Conservation (phyloP, 1,139 yeast species). For the Eremothecium gossypii region DNA sequence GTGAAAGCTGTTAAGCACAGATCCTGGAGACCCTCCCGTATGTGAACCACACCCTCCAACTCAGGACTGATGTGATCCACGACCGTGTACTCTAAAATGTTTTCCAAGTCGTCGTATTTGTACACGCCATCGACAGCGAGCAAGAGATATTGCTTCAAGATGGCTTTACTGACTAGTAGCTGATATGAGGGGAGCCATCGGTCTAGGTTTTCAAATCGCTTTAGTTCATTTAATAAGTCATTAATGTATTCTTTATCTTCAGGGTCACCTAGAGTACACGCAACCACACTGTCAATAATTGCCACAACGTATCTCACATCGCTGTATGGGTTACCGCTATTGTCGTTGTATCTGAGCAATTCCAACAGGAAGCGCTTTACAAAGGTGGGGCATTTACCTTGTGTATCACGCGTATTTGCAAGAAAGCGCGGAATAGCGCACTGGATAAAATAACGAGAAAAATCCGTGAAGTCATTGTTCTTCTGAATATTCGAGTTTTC, state of each 20-base stretch:
- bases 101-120: conserved; percentile 37
- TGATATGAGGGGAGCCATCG: conserved; percentile 79
- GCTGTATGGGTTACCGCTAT: conserved; percentile 64
- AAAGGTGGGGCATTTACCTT: conserved; percentile 59
- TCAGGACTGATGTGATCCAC: conserved; percentile 7
- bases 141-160: conserved; percentile 45
- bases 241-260: conserved; percentile 32
- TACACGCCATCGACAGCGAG: conserved; percentile 53
- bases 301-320: conserved; percentile 62
- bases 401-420: conserved; percentile 48
- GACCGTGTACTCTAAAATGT: conserved; percentile 32
- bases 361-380: conserved; percentile 59
- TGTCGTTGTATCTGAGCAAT: conserved; percentile 75
- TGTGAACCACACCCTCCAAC: conserved; percentile 9
- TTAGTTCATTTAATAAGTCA: conserved; percentile 50
- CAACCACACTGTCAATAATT: conserved; percentile 49
- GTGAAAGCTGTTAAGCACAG: conserved; percentile 62
- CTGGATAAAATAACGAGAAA: conserved; percentile 57
- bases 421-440: conserved; percentile 59
- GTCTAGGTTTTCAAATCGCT: conserved; percentile 71
- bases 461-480: conserved; percentile 71
- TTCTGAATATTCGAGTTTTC: conserved; percentile 56
- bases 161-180: conserved; percentile 45
- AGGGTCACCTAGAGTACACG: conserved; percentile 32
- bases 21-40: conserved; percentile 38